Percentiles rank a stretch among this genome's conserved stretches.
phyloP scores from a whole-genome alignment of 2,329 filamentous ascomycete genomes.

The Dactylellina haptotyla region DNA sequence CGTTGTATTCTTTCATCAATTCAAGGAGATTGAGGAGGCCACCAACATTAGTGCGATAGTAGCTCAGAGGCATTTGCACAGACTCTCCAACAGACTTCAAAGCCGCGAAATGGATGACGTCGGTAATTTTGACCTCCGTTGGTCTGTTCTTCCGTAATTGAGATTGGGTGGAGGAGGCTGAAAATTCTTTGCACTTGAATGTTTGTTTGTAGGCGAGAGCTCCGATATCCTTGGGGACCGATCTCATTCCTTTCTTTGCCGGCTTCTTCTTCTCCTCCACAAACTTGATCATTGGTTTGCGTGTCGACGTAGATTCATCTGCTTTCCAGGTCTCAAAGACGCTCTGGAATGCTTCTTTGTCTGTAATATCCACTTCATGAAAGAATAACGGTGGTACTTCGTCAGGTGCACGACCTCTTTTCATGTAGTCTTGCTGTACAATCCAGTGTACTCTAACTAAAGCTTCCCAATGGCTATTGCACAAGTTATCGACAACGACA shows the following conservation, averaged over 20 bases:
- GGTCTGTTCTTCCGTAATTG: conserved; percentile 59
- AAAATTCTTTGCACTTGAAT: conserved; percentile 62
- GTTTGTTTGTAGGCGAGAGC: conserved; percentile 60
- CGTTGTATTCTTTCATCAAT: conserved; percentile 69
- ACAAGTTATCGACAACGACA: conserved; percentile 64
- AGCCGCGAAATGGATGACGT: conserved; percentile 76
- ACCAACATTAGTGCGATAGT: conserved; percentile 75
- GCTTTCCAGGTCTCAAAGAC: conserved; percentile 56
- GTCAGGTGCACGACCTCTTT: conserved; percentile 40
- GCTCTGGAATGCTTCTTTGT: conserved; percentile 53
- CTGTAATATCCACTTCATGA: conserved; percentile 58
- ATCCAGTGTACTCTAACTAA: conserved; percentile 56
- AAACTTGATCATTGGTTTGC: conserved; percentile 37
- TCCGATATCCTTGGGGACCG: conserved; percentile 61
- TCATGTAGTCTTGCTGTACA: conserved; percentile 50
- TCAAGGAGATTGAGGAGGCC: conserved; percentile 71
- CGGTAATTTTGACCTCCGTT: conserved; percentile 67
- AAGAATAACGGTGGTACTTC: conserved; percentile 56
- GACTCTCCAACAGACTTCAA: conserved; percentile 74
- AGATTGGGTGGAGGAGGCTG: conserved; percentile 61
- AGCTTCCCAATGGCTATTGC: conserved; percentile 62
- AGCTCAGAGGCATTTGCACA: conserved; percentile 70
- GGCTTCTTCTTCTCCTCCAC: conserved; percentile 24
- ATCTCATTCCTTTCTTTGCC: conserved; percentile 53
- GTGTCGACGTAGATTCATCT: neutral